phyloP scores from a whole-genome alignment of 352 stramenopile species.

The Aphanomyces invadans region DNA sequence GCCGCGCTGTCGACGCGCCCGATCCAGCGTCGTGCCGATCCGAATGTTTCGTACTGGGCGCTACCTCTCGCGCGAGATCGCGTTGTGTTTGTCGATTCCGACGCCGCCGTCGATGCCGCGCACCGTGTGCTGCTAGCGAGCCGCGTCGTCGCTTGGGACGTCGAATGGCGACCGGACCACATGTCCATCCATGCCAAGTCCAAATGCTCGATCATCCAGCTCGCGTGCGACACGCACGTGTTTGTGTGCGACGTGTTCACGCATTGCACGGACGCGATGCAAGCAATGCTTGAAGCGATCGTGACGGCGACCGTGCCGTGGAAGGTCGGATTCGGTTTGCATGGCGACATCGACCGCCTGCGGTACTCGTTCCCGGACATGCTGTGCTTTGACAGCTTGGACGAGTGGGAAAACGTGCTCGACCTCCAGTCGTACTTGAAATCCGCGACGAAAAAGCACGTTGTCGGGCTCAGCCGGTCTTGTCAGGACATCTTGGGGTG shows the following conservation, averaged over 20 bases:
- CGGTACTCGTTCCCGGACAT: slow-evolving; percentile 63
- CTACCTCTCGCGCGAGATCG: slow-evolving; percentile 37
- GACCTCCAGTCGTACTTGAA: slow-evolving; percentile 33
- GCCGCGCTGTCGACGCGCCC: background rate
- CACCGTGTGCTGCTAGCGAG: slow-evolving; percentile 43
- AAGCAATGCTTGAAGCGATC: slow-evolving; percentile 56
- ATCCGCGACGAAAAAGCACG: slow-evolving; percentile 13
- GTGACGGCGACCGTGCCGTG: slow-evolving; percentile 41
- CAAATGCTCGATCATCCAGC: slow-evolving; percentile 56
- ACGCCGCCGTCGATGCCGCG: slow-evolving; percentile 40
- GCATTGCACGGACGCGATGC: slow-evolving; percentile 45
- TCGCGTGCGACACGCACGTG: slow-evolving; percentile 53
- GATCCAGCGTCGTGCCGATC: background rate
- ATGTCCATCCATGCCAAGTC: slow-evolving; percentile 36
- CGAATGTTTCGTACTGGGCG: slow-evolving; percentile 36
- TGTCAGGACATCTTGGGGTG: slow-evolving; percentile 45
- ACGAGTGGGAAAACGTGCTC: slow-evolving; percentile 50
- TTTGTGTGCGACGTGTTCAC: slow-evolving; percentile 63
- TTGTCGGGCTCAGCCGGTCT: slow-evolving; percentile 44
- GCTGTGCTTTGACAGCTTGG: slow-evolving; percentile 38
- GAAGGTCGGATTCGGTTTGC: slow-evolving; percentile 60
- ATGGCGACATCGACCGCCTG: slow-evolving; percentile 56
- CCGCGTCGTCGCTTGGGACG: slow-evolving; percentile 49
- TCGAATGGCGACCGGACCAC: slow-evolving; percentile 55
- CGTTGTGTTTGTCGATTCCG: slow-evolving; percentile 52